Base-by-base conservation (phyloP, 441 rosid genomes). In the Cnidoscolus chayamansa region DNA sequence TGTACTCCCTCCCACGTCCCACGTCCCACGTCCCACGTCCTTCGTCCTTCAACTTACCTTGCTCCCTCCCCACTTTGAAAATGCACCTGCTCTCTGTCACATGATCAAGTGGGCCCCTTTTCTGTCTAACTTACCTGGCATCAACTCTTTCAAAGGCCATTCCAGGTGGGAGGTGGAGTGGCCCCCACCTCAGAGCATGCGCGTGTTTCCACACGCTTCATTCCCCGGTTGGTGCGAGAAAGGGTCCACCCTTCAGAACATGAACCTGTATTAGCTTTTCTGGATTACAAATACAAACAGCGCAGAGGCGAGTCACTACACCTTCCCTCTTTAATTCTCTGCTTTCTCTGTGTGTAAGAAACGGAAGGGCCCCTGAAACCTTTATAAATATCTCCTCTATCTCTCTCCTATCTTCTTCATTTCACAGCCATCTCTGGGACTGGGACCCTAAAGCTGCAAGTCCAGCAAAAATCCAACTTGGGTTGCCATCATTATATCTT, bases 401-500 rank as follows among this genome's bases (percentile, higher is more conserved):
- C 40, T 53, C n/a, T 72, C 43, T 70, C 11, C 47, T 30, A 4
- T 43, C 63, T 31, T 40, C 70, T 53, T 58, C 1, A 11, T 65
- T 78, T 71, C 62, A 25, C 25, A 25, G 25, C 25, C 25, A 25
- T 25, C 25, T 25, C 25, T 25, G 25, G 25, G 25, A 45, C 71
- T 72, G 84, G 85, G 81, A 37, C 86, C 86, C 74, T 56, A 16
- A 49, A 7, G 8, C 75, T 73, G 74, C 43, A 47, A 56, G 53
- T 72, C 79, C 78, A 75, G 78, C 75, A 35, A 62, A 58, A 55
- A 67, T 64, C 61, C 78, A 67, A 73, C 74, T 31, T 15, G 73
- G 20, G 40, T 51, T 59, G 32, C 72, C 69, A 73, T 82, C 75
- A 76, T 89, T 83, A 80, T 73, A 67, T 69, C 88, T 82, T 81